phyloP scores from a whole-genome alignment of 768 basidiomycete species.

The Suillus ampliporus region DNA sequence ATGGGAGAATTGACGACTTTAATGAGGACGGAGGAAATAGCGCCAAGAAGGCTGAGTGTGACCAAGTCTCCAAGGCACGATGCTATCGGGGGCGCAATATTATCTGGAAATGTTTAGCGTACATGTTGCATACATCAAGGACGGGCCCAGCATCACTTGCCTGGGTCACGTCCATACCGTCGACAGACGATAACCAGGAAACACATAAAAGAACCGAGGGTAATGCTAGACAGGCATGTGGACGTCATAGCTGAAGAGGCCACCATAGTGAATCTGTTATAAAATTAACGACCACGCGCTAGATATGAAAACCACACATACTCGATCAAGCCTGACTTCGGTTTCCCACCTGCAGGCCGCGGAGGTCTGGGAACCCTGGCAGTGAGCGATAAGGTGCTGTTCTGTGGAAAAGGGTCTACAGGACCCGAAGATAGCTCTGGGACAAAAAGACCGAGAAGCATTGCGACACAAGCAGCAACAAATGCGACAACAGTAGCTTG shows the following conservation, averaged over 20 bases:
- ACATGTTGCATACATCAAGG: not conserved
- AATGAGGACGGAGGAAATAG: slow-evolving; percentile 70
- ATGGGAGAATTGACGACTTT: slow-evolving; percentile 65
- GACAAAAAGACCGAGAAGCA: slow-evolving; percentile 70
- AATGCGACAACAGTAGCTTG: slow-evolving; percentile 92
- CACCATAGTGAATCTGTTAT: slow-evolving; percentile 72
- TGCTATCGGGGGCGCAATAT: slow-evolving; percentile 94
- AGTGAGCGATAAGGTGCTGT: slow-evolving; percentile 16
- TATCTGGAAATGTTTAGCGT: slow-evolving; percentile 58
- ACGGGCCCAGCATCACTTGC: slow-evolving; percentile 42
- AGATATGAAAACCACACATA: slow-evolving; percentile 26
- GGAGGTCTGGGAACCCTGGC: slow-evolving; percentile 28
- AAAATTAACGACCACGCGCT: slow-evolving; percentile 12
- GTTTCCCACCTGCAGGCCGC: slow-evolving; percentile 32
- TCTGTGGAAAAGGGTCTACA: slow-evolving; percentile 10
- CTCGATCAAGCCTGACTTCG: slow-evolving; percentile 46
- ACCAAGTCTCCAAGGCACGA: slow-evolving; percentile 92
- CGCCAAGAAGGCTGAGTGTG: slow-evolving; percentile 81
- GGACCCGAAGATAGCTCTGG: slow-evolving; percentile 38
- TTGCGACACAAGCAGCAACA: slow-evolving; percentile 79
- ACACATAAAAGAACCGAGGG: slow-evolving; percentile 95
- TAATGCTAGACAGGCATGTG: slow-evolving; percentile 73
- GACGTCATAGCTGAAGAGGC: slow-evolving; percentile 80
- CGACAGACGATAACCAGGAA: slow-evolving; percentile 79
- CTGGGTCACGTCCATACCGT: slow-evolving; percentile 81